These are phyloP conservation scores for Taxillus chinensis DNA, from an alignment of 164 flowering plant genomes.

Conservation along the genomic window DNA sequence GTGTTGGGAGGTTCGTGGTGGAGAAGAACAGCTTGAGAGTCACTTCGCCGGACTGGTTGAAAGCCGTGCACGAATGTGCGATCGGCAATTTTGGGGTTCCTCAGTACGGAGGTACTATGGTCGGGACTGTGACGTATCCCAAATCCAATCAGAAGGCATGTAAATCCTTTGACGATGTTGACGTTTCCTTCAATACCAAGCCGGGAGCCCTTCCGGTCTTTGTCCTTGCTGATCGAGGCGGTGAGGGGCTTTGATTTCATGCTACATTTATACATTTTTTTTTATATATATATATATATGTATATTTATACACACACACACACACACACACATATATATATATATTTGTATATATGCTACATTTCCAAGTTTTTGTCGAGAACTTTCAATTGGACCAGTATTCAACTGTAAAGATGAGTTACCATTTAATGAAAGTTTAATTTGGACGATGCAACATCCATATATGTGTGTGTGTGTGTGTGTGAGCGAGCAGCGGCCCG, in stretches of 20 bases:
- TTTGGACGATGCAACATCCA: too few relatives aligned
- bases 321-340: too few relatives aligned
- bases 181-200: constrained; percentile 51
- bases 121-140: constrained; percentile 71
- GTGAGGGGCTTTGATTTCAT: constrained; percentile 18
- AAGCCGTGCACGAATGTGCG: constrained; percentile 68
- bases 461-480: too few relatives aligned
- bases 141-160: constrained; percentile 72
- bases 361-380: too few relatives aligned
- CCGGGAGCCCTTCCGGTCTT: constrained; percentile 71
- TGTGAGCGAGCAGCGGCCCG: too few relatives aligned
- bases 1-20: constrained; percentile 71
- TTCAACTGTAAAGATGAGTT: too few relatives aligned
- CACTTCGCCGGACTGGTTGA: constrained; percentile 60
- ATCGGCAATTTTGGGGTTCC: constrained; percentile 99
- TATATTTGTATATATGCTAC: too few relatives aligned
- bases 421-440: too few relatives aligned
- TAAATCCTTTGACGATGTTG: constrained; percentile 40
- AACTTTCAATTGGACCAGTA: too few relatives aligned
- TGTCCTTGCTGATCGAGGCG: constrained; percentile 82
- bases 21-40: constrained; percentile 89
- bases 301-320: too few relatives aligned
- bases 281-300: too few relatives aligned
- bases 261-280: too few relatives aligned
- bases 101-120: constrained; percentile 77